A percentile compares a stretch with the other conserved stretches of the same genome.
These are phyloP conservation scores for Cyberlindnera xylosilytica DNA, from an alignment of 805 yeast species.

Conservation along the genomic window DNA sequence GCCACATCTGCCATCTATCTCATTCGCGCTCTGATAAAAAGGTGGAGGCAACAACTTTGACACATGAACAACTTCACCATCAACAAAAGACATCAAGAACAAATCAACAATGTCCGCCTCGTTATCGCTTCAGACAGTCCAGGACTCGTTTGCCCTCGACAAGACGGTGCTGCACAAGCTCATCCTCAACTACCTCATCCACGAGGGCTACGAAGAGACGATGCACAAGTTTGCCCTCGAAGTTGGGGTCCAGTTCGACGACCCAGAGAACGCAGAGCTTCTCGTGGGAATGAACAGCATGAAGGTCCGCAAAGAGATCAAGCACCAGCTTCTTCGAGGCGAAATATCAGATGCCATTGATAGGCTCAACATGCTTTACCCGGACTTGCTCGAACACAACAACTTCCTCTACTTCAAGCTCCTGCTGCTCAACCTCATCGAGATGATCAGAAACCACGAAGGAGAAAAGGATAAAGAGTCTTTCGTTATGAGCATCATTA, in stretches of 20 bases:
- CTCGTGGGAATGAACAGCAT: conserved; percentile 48
- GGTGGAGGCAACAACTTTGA: no score
- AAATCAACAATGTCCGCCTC: no score
- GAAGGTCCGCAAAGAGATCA: conserved; percentile 49
- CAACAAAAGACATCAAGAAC: no score
- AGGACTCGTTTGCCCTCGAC: conserved; percentile 1
- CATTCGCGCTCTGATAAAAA: no score
- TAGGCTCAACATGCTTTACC: conserved; percentile 55
- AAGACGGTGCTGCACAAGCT: conserved; percentile 30
- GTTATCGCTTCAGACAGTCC: neutral
- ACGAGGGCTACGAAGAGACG: conserved; percentile 74
- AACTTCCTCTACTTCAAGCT: conserved; percentile 68
- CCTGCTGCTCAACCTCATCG: conserved; percentile 70
- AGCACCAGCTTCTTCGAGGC: conserved; percentile 53
- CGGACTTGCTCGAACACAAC: conserved; percentile 61
- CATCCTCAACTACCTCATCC: conserved; percentile 69
- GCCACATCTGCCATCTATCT: no score
- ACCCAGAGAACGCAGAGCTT: conserved; percentile 13
- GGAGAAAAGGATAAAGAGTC: conserved; percentile 35
- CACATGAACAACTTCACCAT: neutral
- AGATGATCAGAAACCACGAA: conserved; percentile 51
- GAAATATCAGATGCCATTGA: conserved; percentile 57
- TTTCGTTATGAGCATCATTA: conserved; percentile 51
- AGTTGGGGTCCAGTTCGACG: conserved; percentile 29
- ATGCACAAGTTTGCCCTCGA: conserved; percentile 40